Percentiles rank a stretch among this genome's conserved stretches.
Evolutionary conservation across 2,329 filamentous ascomycete species (phyloP).

Genomic region (Fusarium sp.): DNA sequence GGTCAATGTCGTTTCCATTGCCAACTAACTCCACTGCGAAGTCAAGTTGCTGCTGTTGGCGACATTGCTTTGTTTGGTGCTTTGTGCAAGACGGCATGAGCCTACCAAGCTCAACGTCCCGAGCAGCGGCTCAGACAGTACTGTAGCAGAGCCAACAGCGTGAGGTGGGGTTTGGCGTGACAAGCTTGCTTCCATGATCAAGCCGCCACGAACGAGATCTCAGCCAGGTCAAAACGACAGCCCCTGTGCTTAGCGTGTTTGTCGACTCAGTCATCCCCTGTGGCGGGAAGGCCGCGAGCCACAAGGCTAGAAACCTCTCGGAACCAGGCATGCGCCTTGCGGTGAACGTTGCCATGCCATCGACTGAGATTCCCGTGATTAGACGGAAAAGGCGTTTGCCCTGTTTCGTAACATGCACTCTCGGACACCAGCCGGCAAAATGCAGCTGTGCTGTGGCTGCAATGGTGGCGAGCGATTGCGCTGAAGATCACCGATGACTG

Average conservation of each 20-base stretch:
- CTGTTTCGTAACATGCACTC: slow-evolving; percentile 17
- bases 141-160: slow-evolving; percentile 15
- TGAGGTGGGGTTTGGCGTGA: slow-evolving; percentile 30
- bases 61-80: slow-evolving; percentile 27
- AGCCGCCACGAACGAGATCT: slow-evolving; percentile 33
- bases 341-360: neutral
- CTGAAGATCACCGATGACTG: slow-evolving; percentile 23
- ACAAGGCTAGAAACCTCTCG: slow-evolving; percentile 13
- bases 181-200: slow-evolving; percentile 30
- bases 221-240: slow-evolving; percentile 28
- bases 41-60: slow-evolving; percentile 19
- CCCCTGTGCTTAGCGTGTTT: slow-evolving; percentile 17
- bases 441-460: slow-evolving; percentile 33
- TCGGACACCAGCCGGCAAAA: neutral
- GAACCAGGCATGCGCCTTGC: slow-evolving; percentile 13
- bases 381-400: slow-evolving; percentile 33
- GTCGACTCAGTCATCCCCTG: slow-evolving; percentile 11
- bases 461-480: slow-evolving; percentile 37
- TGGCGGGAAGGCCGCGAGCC: slow-evolving; percentile 20
- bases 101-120: neutral
- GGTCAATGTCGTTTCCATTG: slow-evolving; percentile 19
- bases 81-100: neutral
- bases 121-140: neutral
- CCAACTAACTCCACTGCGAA: slow-evolving; percentile 19
- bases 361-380: slow-evolving; percentile 8